Evolutionary conservation across 2,329 filamentous ascomycete genomes (phyloP).

Genomic region (Cercospora sesami): DNA sequence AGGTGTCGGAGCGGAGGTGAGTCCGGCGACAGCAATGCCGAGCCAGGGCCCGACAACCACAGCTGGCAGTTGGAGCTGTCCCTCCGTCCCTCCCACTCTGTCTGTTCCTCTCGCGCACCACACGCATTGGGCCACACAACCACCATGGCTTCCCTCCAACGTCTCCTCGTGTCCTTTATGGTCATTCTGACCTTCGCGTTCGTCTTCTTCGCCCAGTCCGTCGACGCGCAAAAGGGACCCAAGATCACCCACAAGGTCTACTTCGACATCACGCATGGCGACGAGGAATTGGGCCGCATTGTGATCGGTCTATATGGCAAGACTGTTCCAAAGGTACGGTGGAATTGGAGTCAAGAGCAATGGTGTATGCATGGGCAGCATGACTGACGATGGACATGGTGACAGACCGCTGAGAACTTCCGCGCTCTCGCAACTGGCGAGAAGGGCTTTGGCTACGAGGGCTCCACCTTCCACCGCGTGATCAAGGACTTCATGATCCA

Average conservation of each 20-base stretch:
- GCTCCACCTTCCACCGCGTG: constrained; percentile 82
- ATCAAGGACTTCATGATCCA: constrained; percentile 93
- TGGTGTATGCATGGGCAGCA: neutral
- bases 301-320: constrained; percentile 84
- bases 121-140: constrained; percentile 18
- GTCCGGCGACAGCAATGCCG: constrained; percentile 1
- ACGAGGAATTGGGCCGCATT: constrained; percentile 70
- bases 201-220: constrained; percentile 72
- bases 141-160: constrained; percentile 74
- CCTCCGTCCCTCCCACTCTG: neutral
- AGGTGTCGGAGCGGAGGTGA: neutral
- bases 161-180: constrained; percentile 69
- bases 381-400: constrained; percentile 7
- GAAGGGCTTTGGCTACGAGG: constrained; percentile 82
- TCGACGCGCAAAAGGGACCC: constrained; percentile 77
- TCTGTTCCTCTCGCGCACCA: constrained; percentile 10
- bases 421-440: constrained; percentile 79
- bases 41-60: constrained; percentile 5
- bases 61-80: constrained; percentile 12
- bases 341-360: neutral
- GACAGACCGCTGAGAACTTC: constrained; percentile 68
- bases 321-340: constrained; percentile 70
- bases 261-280: constrained; percentile 79
- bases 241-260: constrained; percentile 59
- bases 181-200: constrained; percentile 74